Conservation (phyloP, 805 yeast genomes). For the Debaryomyces maramus region DNA sequence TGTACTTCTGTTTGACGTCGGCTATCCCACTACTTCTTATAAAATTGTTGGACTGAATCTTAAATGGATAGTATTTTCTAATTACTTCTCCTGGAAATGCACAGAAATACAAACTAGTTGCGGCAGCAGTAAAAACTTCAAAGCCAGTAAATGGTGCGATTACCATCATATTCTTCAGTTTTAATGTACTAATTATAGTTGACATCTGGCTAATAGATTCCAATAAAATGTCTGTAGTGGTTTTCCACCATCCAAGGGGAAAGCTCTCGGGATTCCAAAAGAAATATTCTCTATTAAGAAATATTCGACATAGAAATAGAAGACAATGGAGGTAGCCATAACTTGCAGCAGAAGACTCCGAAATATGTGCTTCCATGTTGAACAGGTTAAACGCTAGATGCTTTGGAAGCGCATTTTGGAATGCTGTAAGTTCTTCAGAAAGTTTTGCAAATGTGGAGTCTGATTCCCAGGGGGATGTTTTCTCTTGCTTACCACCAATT, state of each 20-base stretch:
- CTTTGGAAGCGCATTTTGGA: slow-evolving; percentile 25
- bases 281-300: slow-evolving; percentile 36
- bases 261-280: slow-evolving; percentile 30
- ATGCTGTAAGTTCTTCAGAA: slow-evolving; percentile 20
- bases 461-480: slow-evolving; percentile 27
- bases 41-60: not conserved
- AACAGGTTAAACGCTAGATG: slow-evolving; percentile 19
- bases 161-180: slow-evolving; percentile 25
- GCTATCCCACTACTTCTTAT: slow-evolving; percentile 7
- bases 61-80: slow-evolving; percentile 10
- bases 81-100: slow-evolving; percentile 25
- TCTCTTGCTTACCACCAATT: slow-evolving; percentile 29
- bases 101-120: slow-evolving; percentile 31
- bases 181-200: slow-evolving; percentile 19
- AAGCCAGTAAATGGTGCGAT: slow-evolving; percentile 41
- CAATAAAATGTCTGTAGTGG: slow-evolving; percentile 20
- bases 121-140: slow-evolving; percentile 35
- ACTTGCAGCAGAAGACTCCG: slow-evolving; percentile 28
- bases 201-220: slow-evolving; percentile 23
- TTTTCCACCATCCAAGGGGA: slow-evolving; percentile 28
- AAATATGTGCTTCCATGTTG: slow-evolving; percentile 29
- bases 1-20: slow-evolving; percentile 17
- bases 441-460: slow-evolving; percentile 26
- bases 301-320: slow-evolving; percentile 30
- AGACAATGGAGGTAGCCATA: slow-evolving; percentile 37